Evolutionary conservation across 495 filamentous ascomycete species (phyloP), one percentile per base, ranked within the genome.

Genomic region (Daldinia bambusicola): DNA sequence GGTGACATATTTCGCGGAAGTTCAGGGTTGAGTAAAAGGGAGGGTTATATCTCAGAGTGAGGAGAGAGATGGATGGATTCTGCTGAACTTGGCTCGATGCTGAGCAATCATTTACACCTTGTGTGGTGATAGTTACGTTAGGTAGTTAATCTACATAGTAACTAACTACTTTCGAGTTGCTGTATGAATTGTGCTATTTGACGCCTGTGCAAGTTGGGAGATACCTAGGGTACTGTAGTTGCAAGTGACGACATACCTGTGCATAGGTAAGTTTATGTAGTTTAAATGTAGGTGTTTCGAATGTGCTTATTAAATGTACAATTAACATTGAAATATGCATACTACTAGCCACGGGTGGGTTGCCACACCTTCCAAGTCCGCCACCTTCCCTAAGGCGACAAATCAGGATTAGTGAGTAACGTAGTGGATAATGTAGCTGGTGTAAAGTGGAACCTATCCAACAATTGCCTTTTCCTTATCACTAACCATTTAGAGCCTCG

Each of bases 131-230:
- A 67, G 69, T 55, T 67, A 72, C 53, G 55, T 69, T n/a, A n/a
- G 61, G 59, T 61, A 64, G 59, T 56, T 51, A 45, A 65, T 67
- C 64, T 67, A 72, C 55, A 53, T 31, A 61, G 31, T 64, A 50
- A 36, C 34, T 26, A 26, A 41, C 34, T 64, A n/a, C 13, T 63
- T 45, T 48, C 20, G 16, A 48, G 12, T 48, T 22, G 18, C 18
- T 22, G 4, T 48, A 7, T 48, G 43, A 22, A 20, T 48, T 48
- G 20, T 48, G 43, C 18, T 48, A 22, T 48, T 8, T 48, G 10
- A 48, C 20, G 12, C 20, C 20, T 48, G 18, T 48, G 18, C 18
- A 22, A 10, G 7, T 48, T 48, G 18, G 20, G 18, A 48, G 7
- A 18, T 48, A 34, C 3, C 32, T 34, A 34, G 7, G 16, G 18